phyloP scores from a whole-genome alignment of 2,329 filamentous ascomycete species.

The Colletotrichum noveboracense region DNA sequence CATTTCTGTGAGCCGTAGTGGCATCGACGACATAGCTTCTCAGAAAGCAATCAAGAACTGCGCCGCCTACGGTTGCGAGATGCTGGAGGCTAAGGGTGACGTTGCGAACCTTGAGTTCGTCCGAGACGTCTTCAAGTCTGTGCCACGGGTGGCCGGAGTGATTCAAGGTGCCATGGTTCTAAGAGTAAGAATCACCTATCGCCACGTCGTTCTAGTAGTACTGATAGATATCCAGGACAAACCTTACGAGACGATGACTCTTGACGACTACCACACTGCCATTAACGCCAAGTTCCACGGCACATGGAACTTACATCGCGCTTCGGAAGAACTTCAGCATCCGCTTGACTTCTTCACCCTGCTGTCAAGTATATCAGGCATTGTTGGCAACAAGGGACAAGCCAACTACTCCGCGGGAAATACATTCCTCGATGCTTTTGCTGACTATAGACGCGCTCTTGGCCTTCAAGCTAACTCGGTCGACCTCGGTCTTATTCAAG shows the following conservation, averaged over 20 bases:
- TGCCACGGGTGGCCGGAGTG: constrained; percentile 24
- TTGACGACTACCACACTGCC: constrained; percentile 31
- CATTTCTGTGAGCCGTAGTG: constrained; percentile 32
- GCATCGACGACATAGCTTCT: constrained; percentile 31
- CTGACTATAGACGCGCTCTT: constrained; percentile 19
- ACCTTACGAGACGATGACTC: constrained; percentile 32
- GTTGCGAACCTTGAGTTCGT: constrained; percentile 20
- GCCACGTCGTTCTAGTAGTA: background rate
- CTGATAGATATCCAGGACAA: constrained; percentile 19
- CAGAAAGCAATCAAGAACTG: constrained; percentile 22
- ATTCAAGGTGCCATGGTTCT: constrained; percentile 38
- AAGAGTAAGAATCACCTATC: constrained; percentile 1
- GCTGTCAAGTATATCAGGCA: constrained; percentile 33
- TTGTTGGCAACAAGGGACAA: constrained; percentile 35
- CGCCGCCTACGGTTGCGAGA: constrained; percentile 18
- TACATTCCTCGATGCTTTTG: constrained; percentile 35
- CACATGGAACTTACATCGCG: constrained; percentile 43
- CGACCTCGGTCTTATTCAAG: background rate
- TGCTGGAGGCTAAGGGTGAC: constrained; percentile 21
- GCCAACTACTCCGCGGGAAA: constrained; percentile 40
- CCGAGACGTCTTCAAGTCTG: constrained; percentile 27
- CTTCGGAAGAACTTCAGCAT: constrained; percentile 22
- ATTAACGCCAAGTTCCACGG: constrained; percentile 38
- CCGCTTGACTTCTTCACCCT: constrained; percentile 41
- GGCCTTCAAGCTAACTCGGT: background rate